phyloP scores from a whole-genome alignment of 192 early-diverging fungal species.

The Podila horticola region DNA sequence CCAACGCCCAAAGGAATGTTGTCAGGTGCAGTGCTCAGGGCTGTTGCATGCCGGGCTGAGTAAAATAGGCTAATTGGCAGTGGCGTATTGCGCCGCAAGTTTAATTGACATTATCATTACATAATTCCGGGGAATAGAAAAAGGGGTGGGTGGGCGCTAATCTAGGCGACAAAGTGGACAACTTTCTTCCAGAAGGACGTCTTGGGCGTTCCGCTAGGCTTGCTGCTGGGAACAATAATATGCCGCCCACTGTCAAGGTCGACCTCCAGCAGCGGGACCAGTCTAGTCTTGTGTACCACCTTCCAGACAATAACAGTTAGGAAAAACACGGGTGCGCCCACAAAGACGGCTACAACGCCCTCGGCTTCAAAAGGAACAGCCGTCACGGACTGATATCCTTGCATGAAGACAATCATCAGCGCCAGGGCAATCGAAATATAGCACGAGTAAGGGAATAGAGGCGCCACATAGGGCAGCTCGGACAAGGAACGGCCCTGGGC shows the following conservation, averaged over 20 bases:
- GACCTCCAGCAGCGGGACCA: slow-evolving; percentile 67
- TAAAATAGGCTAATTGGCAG: too few species aligned
- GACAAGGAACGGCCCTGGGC: slow-evolving; percentile 61
- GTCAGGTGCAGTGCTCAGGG: too few species aligned
- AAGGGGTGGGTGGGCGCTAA: background rate
- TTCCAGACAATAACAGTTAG: slow-evolving; percentile 70
- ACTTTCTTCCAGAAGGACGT: background rate
- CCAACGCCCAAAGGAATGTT: too few species aligned
- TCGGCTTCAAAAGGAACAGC: slow-evolving; percentile 60
- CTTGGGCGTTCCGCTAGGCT: background rate
- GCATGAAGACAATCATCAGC: slow-evolving; percentile 64
- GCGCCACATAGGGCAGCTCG: slow-evolving; percentile 76
- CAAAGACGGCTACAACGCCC: slow-evolving; percentile 59
- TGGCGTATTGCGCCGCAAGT: background rate
- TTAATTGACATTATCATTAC: too few species aligned
- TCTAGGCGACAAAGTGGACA: background rate
- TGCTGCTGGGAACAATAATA: background rate
- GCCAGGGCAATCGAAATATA: slow-evolving; percentile 70
- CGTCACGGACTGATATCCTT: slow-evolving; percentile 66
- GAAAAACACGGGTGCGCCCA: slow-evolving; percentile 66
- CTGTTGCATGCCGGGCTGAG: too few species aligned
- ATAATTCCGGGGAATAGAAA: background rate
- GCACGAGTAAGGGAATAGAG: slow-evolving; percentile 67
- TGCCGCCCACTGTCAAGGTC: slow-evolving; percentile 59
- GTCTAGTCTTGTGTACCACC: slow-evolving; percentile 62